A percentile compares a stretch with the other conserved stretches of the same genome.
These are phyloP conservation scores for Chrysanthemum makinoi DNA, from an alignment of 129 eudicot species.

Conservation along the genomic window DNA sequence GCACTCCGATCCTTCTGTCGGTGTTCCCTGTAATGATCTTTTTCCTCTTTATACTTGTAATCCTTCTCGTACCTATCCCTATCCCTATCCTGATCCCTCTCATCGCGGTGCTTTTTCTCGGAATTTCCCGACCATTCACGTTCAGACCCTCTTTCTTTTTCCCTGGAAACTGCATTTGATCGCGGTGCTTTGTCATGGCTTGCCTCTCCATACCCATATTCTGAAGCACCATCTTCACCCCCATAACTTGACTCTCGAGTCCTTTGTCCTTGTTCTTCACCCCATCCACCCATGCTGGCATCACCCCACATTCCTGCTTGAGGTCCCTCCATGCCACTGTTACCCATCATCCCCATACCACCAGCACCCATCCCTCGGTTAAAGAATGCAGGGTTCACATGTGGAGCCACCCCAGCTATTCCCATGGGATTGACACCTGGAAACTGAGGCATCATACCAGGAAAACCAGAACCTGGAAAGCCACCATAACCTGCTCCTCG, in stretches of 20 bases:
- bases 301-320: constrained; percentile 88
- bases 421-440: constrained; percentile 88
- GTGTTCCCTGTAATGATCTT: constrained; percentile 70
- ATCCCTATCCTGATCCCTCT: constrained; percentile 50
- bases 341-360: constrained; percentile 89
- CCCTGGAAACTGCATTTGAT: constrained; percentile 60
- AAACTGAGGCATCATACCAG: constrained; percentile 89
- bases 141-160: constrained; percentile 67
- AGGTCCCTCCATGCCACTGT: constrained; percentile 71
- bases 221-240: constrained; percentile 92
- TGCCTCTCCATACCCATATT: constrained; percentile 81
- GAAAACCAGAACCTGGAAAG: constrained; percentile 77
- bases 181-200: constrained; percentile 67
- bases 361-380: constrained; percentile 83
- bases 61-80: constrained; percentile 77
- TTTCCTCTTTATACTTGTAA: constrained; percentile 68
- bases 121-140: constrained; percentile 79
- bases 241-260: constrained; percentile 85
- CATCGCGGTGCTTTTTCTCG: constrained; percentile 79
- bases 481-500: constrained; percentile 95
- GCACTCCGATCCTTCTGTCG: constrained; percentile 64
- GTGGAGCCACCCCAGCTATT: constrained; percentile 92
- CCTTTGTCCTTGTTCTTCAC: constrained; percentile 75
- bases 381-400: constrained; percentile 91
- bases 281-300: constrained; percentile 77